phyloP scores from a whole-genome alignment of 306 rosid species.

The Sphenostylis stenocarpa region DNA sequence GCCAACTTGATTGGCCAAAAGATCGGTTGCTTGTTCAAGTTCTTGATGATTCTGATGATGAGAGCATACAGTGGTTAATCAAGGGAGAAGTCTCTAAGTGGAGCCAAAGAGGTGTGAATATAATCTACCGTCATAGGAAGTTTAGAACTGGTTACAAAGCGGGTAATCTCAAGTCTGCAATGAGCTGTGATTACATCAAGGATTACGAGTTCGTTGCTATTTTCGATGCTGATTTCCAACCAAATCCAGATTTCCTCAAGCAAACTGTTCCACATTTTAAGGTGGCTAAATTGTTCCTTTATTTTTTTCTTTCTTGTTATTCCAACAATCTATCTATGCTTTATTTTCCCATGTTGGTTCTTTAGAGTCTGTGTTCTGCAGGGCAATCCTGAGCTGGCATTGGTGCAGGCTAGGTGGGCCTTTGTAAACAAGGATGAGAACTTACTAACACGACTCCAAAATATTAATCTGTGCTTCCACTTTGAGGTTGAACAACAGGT shows the following conservation, averaged over 20 bases:
- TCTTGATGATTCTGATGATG: constrained; percentile 78
- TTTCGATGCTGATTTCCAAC: constrained; percentile 84
- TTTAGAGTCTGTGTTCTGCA: constrained; percentile 35
- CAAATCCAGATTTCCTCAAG: constrained; percentile 63
- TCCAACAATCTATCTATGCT: neutral
- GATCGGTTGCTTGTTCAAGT: constrained; percentile 64
- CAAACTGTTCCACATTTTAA: constrained; percentile 69
- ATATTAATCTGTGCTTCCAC: constrained; percentile 73
- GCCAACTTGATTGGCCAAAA: constrained; percentile 80
- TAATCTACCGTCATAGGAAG: constrained; percentile 64
- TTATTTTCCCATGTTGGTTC: neutral
- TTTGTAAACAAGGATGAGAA: constrained; percentile 80
- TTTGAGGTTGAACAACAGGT: constrained; percentile 88
- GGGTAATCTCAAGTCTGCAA: constrained; percentile 81
- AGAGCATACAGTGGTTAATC: constrained; percentile 62
- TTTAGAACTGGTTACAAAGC: constrained; percentile 76
- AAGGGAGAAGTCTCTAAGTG: constrained; percentile 65
- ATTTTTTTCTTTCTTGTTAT: neutral
- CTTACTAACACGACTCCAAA: constrained; percentile 69
- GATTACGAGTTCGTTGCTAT: constrained; percentile 75
- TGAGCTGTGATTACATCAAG: constrained; percentile 65
- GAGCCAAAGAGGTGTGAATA: constrained; percentile 64
- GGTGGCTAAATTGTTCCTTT: constrained; percentile 35
- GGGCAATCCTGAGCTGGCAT: constrained; percentile 67
- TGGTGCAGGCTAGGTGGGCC: constrained; percentile 83